phyloP scores from a whole-genome alignment of 768 basidiomycete genomes.

The Suillus discolor region DNA sequence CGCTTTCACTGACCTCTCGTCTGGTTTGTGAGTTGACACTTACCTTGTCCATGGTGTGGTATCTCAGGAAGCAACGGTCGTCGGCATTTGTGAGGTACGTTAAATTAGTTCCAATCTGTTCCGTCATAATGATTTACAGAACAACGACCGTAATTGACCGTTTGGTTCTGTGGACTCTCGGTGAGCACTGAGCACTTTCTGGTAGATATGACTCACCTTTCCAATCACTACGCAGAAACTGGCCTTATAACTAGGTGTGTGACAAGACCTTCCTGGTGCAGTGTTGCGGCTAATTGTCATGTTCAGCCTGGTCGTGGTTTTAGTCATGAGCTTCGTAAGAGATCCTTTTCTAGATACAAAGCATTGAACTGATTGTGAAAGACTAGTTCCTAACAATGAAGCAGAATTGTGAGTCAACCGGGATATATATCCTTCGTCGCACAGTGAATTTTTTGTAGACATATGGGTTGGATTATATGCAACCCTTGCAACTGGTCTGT shows the following conservation, averaged over 20 bases:
- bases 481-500: conserved; percentile 1
- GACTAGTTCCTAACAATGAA: conserved; percentile 6
- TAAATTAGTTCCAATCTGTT: not conserved
- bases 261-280: not conserved
- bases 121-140: not conserved
- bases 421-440: not conserved
- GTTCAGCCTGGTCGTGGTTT: not conserved
- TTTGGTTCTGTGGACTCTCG: conserved; percentile 8
- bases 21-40: conserved; percentile 4
- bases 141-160: not conserved
- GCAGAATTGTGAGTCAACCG: conserved; percentile 1
- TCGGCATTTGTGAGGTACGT: not conserved
- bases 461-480: conserved; percentile 9
- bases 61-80: conserved; percentile 5
- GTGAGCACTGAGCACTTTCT: not conserved
- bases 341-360: not conserved
- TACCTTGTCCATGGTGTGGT: not conserved
- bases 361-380: not conserved
- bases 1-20: not conserved
- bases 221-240: not conserved
- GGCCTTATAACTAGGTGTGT: conserved; percentile 7
- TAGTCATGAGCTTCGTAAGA: not conserved
- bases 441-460: not conserved
- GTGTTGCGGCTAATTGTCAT: not conserved
- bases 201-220: not conserved